phyloP scores from a whole-genome alignment of 2,329 filamentous ascomycete genomes.

The Fusarium domesticum region DNA sequence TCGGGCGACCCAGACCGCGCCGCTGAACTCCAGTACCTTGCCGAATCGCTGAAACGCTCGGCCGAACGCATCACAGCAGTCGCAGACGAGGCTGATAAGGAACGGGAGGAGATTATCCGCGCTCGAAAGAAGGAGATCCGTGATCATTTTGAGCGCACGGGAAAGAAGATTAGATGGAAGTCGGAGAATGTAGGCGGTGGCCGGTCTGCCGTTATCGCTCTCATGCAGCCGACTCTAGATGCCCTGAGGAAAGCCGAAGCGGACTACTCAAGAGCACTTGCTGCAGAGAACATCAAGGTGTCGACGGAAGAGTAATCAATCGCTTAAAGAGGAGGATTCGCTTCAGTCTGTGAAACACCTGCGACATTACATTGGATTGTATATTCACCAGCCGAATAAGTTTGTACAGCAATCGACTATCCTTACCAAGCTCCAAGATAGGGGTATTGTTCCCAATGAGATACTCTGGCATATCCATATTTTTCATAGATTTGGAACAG shows the following conservation, averaged over 20 bases:
- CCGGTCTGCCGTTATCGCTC: constrained; percentile 66
- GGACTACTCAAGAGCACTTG: constrained; percentile 70
- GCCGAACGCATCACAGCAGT: constrained; percentile 77
- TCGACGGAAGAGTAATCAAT: constrained; percentile 40
- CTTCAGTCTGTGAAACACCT: too few relatives aligned
- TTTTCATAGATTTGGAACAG: too few relatives aligned
- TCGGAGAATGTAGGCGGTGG: constrained; percentile 70
- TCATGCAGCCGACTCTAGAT: constrained; percentile 71
- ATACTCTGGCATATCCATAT: too few relatives aligned
- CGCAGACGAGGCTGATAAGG: constrained; percentile 73
- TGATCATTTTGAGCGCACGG: constrained; percentile 67
- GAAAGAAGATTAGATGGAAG: constrained; percentile 70
- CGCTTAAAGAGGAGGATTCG: too few relatives aligned
- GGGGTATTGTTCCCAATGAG: too few relatives aligned
- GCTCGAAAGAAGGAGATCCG: constrained; percentile 67
- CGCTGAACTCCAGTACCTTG: constrained; percentile 74
- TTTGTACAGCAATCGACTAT: too few relatives aligned
- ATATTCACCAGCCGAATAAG: too few relatives aligned
- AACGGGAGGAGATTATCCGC: constrained; percentile 65
- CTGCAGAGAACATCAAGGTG: constrained; percentile 55
- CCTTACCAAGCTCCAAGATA: too few relatives aligned
- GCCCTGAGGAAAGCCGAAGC: constrained; percentile 67
- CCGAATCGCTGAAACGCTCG: constrained; percentile 77
- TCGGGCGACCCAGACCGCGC: constrained; percentile 82
- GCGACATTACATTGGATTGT: too few relatives aligned